Evolutionary conservation across 2,329 filamentous ascomycete genomes (phyloP).

Genomic region (Falciphora oryzae): DNA sequence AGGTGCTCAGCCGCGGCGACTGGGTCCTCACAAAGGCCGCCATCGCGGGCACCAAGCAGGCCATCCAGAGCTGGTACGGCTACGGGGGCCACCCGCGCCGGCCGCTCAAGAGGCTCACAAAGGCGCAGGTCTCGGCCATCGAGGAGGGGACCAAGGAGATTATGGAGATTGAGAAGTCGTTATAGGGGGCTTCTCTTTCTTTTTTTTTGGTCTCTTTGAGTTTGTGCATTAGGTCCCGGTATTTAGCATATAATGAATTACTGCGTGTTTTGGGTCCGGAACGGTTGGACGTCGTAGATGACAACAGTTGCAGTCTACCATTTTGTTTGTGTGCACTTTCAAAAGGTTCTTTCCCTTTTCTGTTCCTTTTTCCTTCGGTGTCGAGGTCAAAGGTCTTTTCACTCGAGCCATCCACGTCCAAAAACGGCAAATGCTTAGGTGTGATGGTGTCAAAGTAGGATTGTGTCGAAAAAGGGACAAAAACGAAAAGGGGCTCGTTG

Average conservation of each 20-base stretch:
- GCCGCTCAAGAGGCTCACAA: slow-evolving; percentile 62
- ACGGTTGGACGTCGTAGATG: too few relatives aligned
- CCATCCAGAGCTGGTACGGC: slow-evolving; percentile 73
- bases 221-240: not conserved
- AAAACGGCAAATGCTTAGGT: too few relatives aligned
- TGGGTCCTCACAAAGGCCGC: slow-evolving; percentile 79
- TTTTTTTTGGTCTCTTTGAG: not conserved
- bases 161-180: slow-evolving; percentile 57
- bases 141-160: slow-evolving; percentile 54
- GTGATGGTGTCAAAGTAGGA: not conserved
- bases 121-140: slow-evolving; percentile 47
- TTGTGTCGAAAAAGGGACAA: too few relatives aligned
- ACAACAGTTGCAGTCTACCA: too few relatives aligned
- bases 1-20: slow-evolving; percentile 70
- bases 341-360: not conserved
- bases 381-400: too few relatives aligned
- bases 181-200: slow-evolving; percentile 26
- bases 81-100: slow-evolving; percentile 73
- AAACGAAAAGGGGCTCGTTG: too few relatives aligned
- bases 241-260: not conserved
- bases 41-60: slow-evolving; percentile 81
- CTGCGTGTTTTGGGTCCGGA: too few relatives aligned
- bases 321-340: too few relatives aligned
- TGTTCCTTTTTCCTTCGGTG: too few relatives aligned
- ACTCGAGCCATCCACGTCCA: too few relatives aligned